Evolutionary conservation across 371 early-diverging fungal genomes (phyloP), one percentile per base, ranked within the genome.

Genomic region (Lichtheimia ramosa): DNA sequence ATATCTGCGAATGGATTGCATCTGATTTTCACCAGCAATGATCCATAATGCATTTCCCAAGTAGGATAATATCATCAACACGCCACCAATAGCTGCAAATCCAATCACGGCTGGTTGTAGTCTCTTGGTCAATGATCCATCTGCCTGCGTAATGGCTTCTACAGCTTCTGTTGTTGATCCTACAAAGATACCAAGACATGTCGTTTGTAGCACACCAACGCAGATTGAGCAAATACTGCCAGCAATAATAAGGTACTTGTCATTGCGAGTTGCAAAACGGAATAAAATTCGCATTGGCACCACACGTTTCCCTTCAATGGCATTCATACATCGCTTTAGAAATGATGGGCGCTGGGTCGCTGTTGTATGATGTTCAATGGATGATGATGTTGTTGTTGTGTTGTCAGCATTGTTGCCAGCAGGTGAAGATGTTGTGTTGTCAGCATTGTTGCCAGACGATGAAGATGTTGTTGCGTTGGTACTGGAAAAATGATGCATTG

Each of bases 231-330:
- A 57, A 10, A 65, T 20, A 5, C 14, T 16, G 3, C 25, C 52
- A 39, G 65, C 41, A 24, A 64, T 57, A 13, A 54, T 1, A 27
- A 71, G 72, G 10, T 76, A 5, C 54, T 62, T 66, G 71, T 95
- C 95, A 2, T 51, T 54, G 0, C 66, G 28, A 10, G 83, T 83
- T 2, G 92, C 87, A 61, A 85, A 92, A 40, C 89, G 83, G 61
- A 85, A 91, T 28, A 92, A 79, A 66, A 76, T 66, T 10, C 71
- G 27, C 48, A 83, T 65, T 7, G 87, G 63, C 0, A 89, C 75
- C 7, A 28, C 23, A 12, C 27, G 27, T 51, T 51, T 51, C 14
- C 2, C 34, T 34, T 34, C 34, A 34, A 34, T 34, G 34, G 34
- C 34, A 34, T 34, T 34, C 34, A 34, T 34, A 34, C 34, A 34